Percentiles rank a stretch among this genome's conserved stretches.
phyloP scores from a whole-genome alignment of 805 yeast species.

The Wickerhamiella brachini region DNA sequence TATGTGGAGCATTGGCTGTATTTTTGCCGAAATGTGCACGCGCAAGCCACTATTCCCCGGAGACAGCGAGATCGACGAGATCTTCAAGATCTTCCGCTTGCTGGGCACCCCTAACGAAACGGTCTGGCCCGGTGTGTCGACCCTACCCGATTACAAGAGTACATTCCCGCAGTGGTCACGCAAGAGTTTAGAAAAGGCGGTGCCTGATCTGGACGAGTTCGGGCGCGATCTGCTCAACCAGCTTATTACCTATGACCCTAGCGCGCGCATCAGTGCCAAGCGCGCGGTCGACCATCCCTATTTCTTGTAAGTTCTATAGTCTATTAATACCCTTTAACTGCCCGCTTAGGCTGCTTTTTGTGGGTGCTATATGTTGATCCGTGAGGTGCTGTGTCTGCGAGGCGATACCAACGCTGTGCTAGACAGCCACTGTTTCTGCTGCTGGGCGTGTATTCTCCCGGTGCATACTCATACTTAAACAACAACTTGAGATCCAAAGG shows the following conservation, averaged over 20 bases:
- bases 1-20: conserved; percentile 98
- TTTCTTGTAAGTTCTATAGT: conserved; percentile 33
- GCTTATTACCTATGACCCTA: conserved; percentile 82
- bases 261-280: conserved; percentile 84
- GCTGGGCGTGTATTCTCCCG: too few relatives aligned
- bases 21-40: conserved; percentile 94
- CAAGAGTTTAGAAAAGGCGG: conserved; percentile 51
- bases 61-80: conserved; percentile 94
- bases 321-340: too few relatives aligned
- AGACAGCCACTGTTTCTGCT: too few relatives aligned
- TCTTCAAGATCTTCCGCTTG: conserved; percentile 79
- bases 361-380: too few relatives aligned
- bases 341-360: too few relatives aligned
- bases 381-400: too few relatives aligned
- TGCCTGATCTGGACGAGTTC: conserved; percentile 65
- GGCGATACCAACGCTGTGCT: too few relatives aligned
- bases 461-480: too few relatives aligned
- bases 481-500: too few relatives aligned
- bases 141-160: conserved; percentile 83
- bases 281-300: conserved; percentile 84
- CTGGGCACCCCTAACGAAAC: conserved; percentile 92
- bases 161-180: conserved; percentile 85
- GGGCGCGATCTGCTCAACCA: conserved; percentile 72
- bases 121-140: conserved; percentile 86
- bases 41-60: conserved; percentile 94